Conservation (phyloP, 768 basidiomycete species). For the Pleurotus eryngii region DNA sequence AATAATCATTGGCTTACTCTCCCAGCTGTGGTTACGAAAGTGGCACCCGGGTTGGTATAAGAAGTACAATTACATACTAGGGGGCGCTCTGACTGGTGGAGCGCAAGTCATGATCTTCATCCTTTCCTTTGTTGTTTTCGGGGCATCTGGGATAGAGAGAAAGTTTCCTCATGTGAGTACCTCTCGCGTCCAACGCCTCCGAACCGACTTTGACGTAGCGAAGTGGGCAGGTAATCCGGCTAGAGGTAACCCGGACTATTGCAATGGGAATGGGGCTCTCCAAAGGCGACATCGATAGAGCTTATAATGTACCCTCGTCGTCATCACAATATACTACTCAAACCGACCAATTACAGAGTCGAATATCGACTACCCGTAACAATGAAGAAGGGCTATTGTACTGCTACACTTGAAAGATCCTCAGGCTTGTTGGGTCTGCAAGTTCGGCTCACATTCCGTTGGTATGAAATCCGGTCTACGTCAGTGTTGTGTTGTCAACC, state of each 20-base stretch:
- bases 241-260: conserved; percentile 52
- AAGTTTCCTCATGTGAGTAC: conserved; percentile 45
- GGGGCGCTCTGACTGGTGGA: conserved; percentile 64
- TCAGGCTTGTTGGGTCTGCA: too few relatives aligned
- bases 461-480: too few relatives aligned
- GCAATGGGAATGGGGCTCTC: conserved; percentile 55
- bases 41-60: conserved; percentile 66
- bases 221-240: conserved; percentile 56
- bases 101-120: conserved; percentile 64
- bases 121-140: conserved; percentile 62
- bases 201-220: background rate
- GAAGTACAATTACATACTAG: conserved; percentile 62
- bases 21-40: conserved; percentile 56
- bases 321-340: too few relatives aligned
- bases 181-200: background rate
- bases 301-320: background rate
- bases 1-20: conserved; percentile 50
- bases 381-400: too few relatives aligned
- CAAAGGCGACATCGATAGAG: background rate
- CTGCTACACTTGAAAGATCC: too few relatives aligned
- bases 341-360: too few relatives aligned
- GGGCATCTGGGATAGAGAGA: conserved; percentile 45
- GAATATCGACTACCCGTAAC: too few relatives aligned
- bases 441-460: too few relatives aligned
- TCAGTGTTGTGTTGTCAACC: background rate